phyloP scores from a whole-genome alignment of 306 rosid genomes.

The Clitoria ternatea region DNA sequence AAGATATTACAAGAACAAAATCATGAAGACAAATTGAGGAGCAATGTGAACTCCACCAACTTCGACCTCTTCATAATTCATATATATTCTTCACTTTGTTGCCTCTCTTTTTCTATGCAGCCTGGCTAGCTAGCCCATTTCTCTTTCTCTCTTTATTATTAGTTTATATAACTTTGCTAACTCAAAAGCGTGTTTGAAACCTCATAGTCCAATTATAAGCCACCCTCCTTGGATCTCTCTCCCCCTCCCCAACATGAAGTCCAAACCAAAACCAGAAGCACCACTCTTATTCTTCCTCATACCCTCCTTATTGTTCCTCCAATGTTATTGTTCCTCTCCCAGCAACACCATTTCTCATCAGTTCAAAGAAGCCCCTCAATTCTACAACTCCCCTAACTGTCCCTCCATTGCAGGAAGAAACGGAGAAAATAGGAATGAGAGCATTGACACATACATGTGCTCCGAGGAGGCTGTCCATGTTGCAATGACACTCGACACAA shows the following conservation, averaged over 20 bases:
- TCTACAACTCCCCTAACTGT: conserved; percentile 84
- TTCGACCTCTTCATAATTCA: neutral
- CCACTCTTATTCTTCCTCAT: neutral
- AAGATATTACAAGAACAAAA: conserved; percentile 16
- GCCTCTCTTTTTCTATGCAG: neutral
- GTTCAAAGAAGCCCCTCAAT: conserved; percentile 96
- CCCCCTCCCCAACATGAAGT: conserved; percentile 1
- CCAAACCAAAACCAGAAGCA: conserved; percentile 22
- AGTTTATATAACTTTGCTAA: neutral
- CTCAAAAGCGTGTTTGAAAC: conserved; percentile 35
- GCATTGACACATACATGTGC: conserved; percentile 32
- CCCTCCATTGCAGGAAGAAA: conserved; percentile 27
- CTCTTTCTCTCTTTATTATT: neutral
- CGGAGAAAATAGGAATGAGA: neutral
- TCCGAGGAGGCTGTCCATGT: conserved; percentile 58
- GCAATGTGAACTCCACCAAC: conserved; percentile 37
- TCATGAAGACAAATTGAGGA: neutral
- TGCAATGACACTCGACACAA: conserved; percentile 89
- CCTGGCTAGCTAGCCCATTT: conserved; percentile 21
- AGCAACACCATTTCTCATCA: conserved; percentile 8
- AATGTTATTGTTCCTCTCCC: neutral
- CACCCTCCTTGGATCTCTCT: conserved; percentile 27
- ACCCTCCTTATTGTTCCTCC: conserved; percentile 7
- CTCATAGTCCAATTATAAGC: conserved; percentile 26
- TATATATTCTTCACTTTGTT: conserved; percentile 23